phyloP scores from a whole-genome alignment of 371 early-diverging fungal species.

The Mucor plumbeus region DNA sequence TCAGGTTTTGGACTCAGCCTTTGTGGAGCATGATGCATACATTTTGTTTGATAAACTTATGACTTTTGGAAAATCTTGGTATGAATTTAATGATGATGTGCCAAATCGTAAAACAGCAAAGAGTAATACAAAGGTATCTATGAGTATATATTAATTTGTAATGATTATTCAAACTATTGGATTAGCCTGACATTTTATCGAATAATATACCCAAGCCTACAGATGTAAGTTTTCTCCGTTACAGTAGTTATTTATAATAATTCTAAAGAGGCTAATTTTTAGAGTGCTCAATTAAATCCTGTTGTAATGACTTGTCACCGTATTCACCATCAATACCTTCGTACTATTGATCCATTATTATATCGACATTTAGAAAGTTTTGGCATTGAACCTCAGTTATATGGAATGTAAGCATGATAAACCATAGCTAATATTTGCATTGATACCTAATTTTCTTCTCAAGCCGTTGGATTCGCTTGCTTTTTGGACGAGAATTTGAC shows the following conservation, averaged over 20 bases:
- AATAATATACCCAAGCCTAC: constrained; percentile 27
- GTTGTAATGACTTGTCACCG: constrained; percentile 76
- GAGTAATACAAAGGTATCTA: neutral
- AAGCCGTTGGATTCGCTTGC: constrained; percentile 91
- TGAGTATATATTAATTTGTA: neutral
- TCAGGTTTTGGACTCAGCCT: constrained; percentile 49
- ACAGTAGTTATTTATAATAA: neutral
- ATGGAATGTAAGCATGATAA: constrained; percentile 73
- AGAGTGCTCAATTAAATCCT: constrained; percentile 59
- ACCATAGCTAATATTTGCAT: neutral
- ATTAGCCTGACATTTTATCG: constrained; percentile 16
- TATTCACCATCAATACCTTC: constrained; percentile 75
- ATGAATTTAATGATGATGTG: constrained; percentile 74
- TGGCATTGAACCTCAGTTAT: constrained; percentile 92
- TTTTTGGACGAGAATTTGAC: constrained; percentile 90
- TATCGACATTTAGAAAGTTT: constrained; percentile 71
- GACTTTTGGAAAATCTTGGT: constrained; percentile 83
- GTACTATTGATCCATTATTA: constrained; percentile 71
- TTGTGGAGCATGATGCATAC: constrained; percentile 87
- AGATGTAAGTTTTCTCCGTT: constrained; percentile 14
- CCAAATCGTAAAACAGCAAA: constrained; percentile 18
- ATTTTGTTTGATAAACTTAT: constrained; percentile 84
- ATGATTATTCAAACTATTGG: neutral
- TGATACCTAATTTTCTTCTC: neutral
- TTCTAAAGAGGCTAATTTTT: neutral